A percentile compares a stretch with the other conserved stretches of the same genome.
phyloP scores from a whole-genome alignment of 345 rosid species.

The Brassica incana region DNA sequence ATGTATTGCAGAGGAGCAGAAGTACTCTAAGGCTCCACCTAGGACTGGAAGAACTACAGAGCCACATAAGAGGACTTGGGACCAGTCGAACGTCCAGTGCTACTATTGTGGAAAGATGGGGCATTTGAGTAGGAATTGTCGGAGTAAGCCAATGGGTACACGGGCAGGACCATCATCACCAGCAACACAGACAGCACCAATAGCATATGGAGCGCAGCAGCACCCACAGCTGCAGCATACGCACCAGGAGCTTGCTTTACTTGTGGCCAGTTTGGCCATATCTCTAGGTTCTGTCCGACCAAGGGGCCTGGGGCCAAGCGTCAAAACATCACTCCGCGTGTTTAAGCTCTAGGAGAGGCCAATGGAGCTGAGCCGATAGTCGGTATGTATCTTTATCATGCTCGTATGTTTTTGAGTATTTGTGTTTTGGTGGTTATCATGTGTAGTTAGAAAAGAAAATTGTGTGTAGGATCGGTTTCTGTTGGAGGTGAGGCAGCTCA shows the following conservation, averaged over 20 bases:
- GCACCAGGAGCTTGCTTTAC: not conserved
- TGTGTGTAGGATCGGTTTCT: too few relatives aligned
- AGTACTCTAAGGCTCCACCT: too few relatives aligned
- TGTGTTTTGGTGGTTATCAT: not conserved
- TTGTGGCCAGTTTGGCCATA: not conserved
- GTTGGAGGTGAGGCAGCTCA: not conserved
- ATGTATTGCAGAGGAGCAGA: too few relatives aligned
- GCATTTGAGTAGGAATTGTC: not conserved
- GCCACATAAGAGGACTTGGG: too few relatives aligned
- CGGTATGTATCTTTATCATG: not conserved
- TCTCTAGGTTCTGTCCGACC: not conserved
- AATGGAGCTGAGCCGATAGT: not conserved
- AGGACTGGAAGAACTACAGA: too few relatives aligned
- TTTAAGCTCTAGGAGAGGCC: not conserved
- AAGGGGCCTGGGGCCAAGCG: not conserved
- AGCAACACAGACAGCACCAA: not conserved
- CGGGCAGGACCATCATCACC: too few relatives aligned
- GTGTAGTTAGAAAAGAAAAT: not conserved
- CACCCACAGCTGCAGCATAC: not conserved
- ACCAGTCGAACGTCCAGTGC: not conserved
- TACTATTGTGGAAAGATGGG: not conserved
- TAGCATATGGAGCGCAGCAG: not conserved
- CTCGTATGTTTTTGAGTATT: not conserved
- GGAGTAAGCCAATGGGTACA: too few relatives aligned
- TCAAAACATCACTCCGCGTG: not conserved